phyloP scores from a whole-genome alignment of 768 basidiomycete species.

The Leccinum subtestaceum region DNA sequence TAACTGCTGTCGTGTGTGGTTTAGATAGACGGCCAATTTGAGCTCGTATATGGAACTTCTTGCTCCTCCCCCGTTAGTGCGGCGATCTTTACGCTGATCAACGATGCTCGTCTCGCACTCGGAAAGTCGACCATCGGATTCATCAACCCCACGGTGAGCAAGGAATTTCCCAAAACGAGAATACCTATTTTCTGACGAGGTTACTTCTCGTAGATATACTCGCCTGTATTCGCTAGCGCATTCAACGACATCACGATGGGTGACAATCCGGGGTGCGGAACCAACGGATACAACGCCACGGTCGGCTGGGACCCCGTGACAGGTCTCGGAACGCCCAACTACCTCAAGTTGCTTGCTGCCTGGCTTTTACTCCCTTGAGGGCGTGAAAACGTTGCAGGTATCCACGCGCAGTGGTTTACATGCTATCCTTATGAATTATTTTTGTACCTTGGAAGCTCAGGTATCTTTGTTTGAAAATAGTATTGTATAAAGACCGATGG shows the following conservation, averaged over 20 bases:
- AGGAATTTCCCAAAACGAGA: constrained; percentile 17
- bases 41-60: constrained; percentile 33
- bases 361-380: constrained; percentile 40
- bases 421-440: neutral
- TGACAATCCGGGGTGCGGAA: constrained; percentile 28
- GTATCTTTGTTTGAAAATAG: neutral
- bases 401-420: neutral
- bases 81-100: constrained; percentile 35
- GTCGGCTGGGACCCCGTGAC: constrained; percentile 35
- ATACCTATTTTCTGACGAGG: neutral
- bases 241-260: constrained; percentile 25
- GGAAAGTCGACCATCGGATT: constrained; percentile 37
- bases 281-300: constrained; percentile 25
- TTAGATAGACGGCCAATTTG: constrained; percentile 38
- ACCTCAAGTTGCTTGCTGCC: constrained; percentile 44
- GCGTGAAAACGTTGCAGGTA: neutral
- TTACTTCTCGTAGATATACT: constrained; percentile 15
- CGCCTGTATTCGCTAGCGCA: constrained; percentile 7
- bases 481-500: neutral
- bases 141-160: constrained; percentile 46
- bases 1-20: too few species aligned
- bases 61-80: constrained; percentile 32
- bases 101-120: constrained; percentile 34
- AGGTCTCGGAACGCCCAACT: constrained; percentile 43
- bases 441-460: neutral